Base-by-base conservation (phyloP, 1,284 basidiomycete genomes). In the Ustanciosporium gigantosporum region DNA sequence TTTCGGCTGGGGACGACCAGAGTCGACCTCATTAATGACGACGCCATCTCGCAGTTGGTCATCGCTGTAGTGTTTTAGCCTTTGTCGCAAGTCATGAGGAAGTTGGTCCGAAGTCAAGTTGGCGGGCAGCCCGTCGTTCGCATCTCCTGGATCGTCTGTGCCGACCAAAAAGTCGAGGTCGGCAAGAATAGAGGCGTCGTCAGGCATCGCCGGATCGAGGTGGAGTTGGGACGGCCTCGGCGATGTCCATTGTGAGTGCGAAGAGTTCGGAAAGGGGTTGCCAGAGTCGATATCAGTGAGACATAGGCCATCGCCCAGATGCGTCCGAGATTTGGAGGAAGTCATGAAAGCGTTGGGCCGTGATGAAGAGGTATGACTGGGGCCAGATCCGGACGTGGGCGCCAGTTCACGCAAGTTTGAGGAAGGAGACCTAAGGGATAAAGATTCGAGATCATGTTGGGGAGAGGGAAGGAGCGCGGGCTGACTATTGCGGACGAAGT, bases 91-190 rank as follows among this genome's bases (percentile, higher is more conserved):
- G 9, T 61, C 53, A 6, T 64, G 44, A 4, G 73, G 52, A 16
- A 69, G 62, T 24, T 59, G 66, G 4, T 67, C 68, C 7, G 71
- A 44, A 4, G 59, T 48, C 11, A 64, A 21, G 20, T 24, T 46
- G 0, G 32, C 9, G 11, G 32, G 17, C 11, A 19, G 9, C 17
- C 20, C 53, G 41, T 41, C 64, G 3, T 73, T 41, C 5, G 76
- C 65, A 25, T 75, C 74, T 24, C 57, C 47, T 23, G 59, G 66
- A 11, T 57, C 66, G 5, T 65, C 70, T 5, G 49, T 41, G 24
- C 62, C 71, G 9, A 68, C 51, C 1, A 69, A 46, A 14, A 65
- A 70, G 16, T 68, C 49, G 36, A 70, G 61, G 15, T 70, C 68
- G 1, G 48, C 56, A 16, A 68, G 49, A 35, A 70, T 21, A 2